Conservation (phyloP, 768 basidiomycete genomes). For the Kwoniella dendrophila region DNA sequence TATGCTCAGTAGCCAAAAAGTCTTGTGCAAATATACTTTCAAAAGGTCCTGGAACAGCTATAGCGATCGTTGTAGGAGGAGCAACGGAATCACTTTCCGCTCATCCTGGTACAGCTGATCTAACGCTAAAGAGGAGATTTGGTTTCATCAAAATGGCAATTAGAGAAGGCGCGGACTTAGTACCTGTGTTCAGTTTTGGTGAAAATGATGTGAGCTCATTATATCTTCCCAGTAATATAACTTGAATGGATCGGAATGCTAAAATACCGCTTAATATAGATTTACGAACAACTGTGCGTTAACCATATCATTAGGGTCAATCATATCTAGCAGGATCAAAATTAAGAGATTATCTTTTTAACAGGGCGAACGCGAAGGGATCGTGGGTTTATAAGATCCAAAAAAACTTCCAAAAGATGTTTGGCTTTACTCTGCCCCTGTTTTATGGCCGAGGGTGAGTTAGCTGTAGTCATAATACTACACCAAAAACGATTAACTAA, state of each 20-base stretch:
- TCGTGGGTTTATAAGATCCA: constrained; percentile 83
- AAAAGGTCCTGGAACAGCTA: constrained; percentile 63
- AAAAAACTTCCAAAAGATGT: constrained; percentile 84
- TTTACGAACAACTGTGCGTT: constrained; percentile 84
- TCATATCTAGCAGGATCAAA: background rate
- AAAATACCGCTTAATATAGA: constrained; percentile 60
- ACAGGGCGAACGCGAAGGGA: constrained; percentile 76
- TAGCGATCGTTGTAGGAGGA: constrained; percentile 94
- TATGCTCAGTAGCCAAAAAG: constrained; percentile 87
- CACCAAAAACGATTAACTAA: constrained; percentile 11
- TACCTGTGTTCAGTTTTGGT: constrained; percentile 97
- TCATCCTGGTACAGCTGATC: constrained; percentile 89
- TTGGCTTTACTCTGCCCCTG: constrained; percentile 95
- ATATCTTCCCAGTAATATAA: background rate
- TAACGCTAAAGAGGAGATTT: constrained; percentile 64
- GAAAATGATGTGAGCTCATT: constrained; percentile 95
- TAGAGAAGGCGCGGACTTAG: constrained; percentile 71
- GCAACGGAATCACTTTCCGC: constrained; percentile 93
- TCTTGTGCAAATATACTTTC: constrained; percentile 88
- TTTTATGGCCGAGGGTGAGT: constrained; percentile 85
- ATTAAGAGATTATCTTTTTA: background rate
- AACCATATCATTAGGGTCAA: too few relatives aligned
- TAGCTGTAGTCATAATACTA: background rate
- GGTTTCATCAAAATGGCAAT: constrained; percentile 82
- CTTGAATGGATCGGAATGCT: background rate